phyloP scores from a whole-genome alignment of 208 protist genomes.

The Trypanosoma grayi region DNA sequence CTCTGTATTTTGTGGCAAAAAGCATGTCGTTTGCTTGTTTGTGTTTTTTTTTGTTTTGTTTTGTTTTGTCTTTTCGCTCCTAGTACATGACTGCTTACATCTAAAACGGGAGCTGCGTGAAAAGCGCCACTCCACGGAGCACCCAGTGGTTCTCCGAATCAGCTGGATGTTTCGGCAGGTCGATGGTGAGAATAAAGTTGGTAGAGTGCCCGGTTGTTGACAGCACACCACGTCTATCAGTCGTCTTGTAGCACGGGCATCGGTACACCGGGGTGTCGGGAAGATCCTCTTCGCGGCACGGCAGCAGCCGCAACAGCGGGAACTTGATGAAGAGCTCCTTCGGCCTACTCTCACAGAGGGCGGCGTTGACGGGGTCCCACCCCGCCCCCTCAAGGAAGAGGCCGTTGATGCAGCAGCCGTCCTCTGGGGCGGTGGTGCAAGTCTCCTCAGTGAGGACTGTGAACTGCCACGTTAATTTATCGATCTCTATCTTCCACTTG shows the following conservation, averaged over 20 bases:
- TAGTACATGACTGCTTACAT: conserved; percentile 18
- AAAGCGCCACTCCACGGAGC: conserved; percentile 86
- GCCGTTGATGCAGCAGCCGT: conserved; percentile 90
- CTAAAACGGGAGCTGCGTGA: conserved; percentile 90
- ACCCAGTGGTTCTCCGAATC: conserved; percentile 89
- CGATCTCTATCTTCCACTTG: conserved; percentile 94
- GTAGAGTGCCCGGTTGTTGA: conserved; percentile 98
- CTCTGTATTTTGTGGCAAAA: neutral
- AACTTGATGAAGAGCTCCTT: conserved; percentile 92
- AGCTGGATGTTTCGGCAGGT: conserved; percentile 72
- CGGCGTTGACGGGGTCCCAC: conserved; percentile 59
- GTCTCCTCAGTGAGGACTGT: conserved; percentile 66
- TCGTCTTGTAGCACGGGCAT: conserved; percentile 96
- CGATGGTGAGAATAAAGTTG: conserved; percentile 95
- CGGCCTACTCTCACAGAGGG: conserved; percentile 84
- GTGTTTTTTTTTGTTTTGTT: neutral
- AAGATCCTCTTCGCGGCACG: conserved; percentile 53
- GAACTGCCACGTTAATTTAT: conserved; percentile 96
- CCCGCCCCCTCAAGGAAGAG: conserved; percentile 90
- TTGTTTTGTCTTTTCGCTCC: neutral
- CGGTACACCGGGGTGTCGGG: conserved; percentile 61
- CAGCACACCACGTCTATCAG: conserved; percentile 90
- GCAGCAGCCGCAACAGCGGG: conserved; percentile 73
- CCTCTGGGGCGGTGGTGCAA: conserved; percentile 50
- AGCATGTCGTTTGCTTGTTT: neutral